These are phyloP conservation scores for Penicillium sp. DNA, from an alignment of 2,329 filamentous ascomycete species.

Conservation along the genomic window DNA sequence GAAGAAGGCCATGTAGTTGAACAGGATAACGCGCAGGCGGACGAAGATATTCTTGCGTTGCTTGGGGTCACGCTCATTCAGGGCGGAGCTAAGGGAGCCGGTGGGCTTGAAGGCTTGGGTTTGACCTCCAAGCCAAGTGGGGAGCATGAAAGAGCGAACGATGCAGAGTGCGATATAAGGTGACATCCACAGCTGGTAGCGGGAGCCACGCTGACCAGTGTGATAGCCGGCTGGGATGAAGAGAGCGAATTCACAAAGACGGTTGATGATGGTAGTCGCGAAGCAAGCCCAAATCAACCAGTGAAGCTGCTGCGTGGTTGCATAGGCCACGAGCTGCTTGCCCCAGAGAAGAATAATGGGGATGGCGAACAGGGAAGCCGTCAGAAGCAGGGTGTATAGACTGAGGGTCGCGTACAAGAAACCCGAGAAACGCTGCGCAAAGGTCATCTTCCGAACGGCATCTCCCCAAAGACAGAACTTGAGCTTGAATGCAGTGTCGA, in stretches of 20 bases:
- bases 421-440: constrained; percentile 58
- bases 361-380: constrained; percentile 57
- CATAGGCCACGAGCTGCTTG: constrained; percentile 57
- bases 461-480: constrained; percentile 60
- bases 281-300: constrained; percentile 60
- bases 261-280: constrained; percentile 50
- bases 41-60: constrained; percentile 45
- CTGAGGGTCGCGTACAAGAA: constrained; percentile 57
- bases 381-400: constrained; percentile 56
- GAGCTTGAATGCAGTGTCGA: constrained; percentile 60
- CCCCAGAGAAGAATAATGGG: constrained; percentile 59
- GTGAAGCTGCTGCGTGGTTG: constrained; percentile 53
- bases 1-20: constrained; percentile 57
- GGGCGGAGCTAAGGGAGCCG: constrained; percentile 54
- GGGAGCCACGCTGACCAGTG: constrained; percentile 56
- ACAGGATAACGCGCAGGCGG: constrained; percentile 54
- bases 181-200: constrained; percentile 62
- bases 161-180: constrained; percentile 60
- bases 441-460: constrained; percentile 52
- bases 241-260: constrained; percentile 58
- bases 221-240: constrained; percentile 60
- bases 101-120: constrained; percentile 60
- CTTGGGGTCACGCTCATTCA: constrained; percentile 57
- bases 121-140: constrained; percentile 59
- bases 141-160: constrained; percentile 57